Percentiles rank a stretch among this genome's conserved stretches.
phyloP scores from a whole-genome alignment of 495 filamentous ascomycete genomes.

The Aspergillus bridgeri region DNA sequence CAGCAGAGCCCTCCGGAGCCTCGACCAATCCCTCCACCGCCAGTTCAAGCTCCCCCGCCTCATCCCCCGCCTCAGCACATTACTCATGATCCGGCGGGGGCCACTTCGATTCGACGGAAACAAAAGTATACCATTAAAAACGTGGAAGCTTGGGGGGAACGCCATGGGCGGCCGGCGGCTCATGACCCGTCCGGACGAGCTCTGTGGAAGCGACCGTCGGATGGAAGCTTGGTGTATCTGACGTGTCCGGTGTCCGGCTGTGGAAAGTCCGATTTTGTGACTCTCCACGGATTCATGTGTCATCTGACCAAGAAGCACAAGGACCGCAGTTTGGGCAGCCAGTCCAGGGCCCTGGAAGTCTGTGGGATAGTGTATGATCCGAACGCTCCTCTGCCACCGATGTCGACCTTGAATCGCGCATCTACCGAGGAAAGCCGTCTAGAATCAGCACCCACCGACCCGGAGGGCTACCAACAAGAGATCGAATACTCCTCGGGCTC shows the following conservation, averaged over 20 bases:
- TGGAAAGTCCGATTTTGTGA: constrained; percentile 46
- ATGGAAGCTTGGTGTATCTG: constrained; percentile 45
- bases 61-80: constrained; percentile 28
- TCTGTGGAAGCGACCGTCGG: constrained; percentile 46
- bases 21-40: constrained; percentile 34
- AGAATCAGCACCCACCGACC: constrained; percentile 29
- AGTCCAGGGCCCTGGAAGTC: constrained; percentile 43
- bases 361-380: constrained; percentile 47
- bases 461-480: constrained; percentile 31
- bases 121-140: constrained; percentile 53
- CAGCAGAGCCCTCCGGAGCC: constrained; percentile 49
- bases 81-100: constrained; percentile 27
- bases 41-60: constrained; percentile 26
- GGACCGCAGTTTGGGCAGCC: constrained; percentile 45
- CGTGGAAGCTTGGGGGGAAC: constrained; percentile 48
- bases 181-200: constrained; percentile 44
- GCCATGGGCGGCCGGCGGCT: constrained; percentile 45
- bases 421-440: constrained; percentile 39
- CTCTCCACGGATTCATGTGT: constrained; percentile 49
- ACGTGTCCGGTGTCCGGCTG: constrained; percentile 44
- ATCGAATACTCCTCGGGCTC: constrained; percentile 37
- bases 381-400: constrained; percentile 39
- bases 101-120: constrained; percentile 37
- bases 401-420: constrained; percentile 31
- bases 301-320: constrained; percentile 51